Base-by-base conservation (phyloP, 345 rosid genomes). In the Corchorus capsularis region DNA sequence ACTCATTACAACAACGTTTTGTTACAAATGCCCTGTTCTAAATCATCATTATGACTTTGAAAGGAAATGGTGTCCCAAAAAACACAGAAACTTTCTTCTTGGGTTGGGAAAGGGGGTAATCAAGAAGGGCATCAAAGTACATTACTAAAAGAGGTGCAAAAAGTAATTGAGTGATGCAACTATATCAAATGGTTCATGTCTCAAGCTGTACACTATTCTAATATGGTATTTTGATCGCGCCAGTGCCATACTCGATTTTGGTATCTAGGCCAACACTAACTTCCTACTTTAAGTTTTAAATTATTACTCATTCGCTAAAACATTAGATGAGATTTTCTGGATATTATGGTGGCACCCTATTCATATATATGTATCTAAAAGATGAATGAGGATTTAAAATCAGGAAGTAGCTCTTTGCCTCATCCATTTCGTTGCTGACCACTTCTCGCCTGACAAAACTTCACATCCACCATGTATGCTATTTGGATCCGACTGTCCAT, bases 361-460 rank as follows among this genome's bases (percentile, higher is more conserved):
- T 10, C n/a, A n/a, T 13, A 11, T 69, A 34, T 16, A 50, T 50
- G 34, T 16, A 69, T 14, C 7, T 60, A 13, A 27, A 60, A 6
- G 13, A 45, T 19, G 6, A 3, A 66, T 46, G 12, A 46, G 27
- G 8, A 10, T 17, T 14, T 73, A 20, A 80, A 80, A 63, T 89
- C 82, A 94, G 78, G 78, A 77, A 43, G 93, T 74, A 68, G 82
- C 54, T 80, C 73, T 87, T 84, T 89, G 94, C 79, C 98, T 89
- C 97, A 93, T 92, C 98, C 96, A 93, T 87, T 95, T 95, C 32
- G 99, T 95, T 75, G 98, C 96, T 15, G 98, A 95, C 99, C 99
- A 92, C 79, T 95, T 95, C 86, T 92, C 97, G 57, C 96, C 96
- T 0, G 91, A 73, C 56, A 92, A 79, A 68, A 95, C 97, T 85